A percentile compares a stretch with the other conserved stretches of the same genome.
Evolutionary conservation across 108 stramenopile genomes (phyloP).

Genomic region (Cyclotella kingstonii): DNA sequence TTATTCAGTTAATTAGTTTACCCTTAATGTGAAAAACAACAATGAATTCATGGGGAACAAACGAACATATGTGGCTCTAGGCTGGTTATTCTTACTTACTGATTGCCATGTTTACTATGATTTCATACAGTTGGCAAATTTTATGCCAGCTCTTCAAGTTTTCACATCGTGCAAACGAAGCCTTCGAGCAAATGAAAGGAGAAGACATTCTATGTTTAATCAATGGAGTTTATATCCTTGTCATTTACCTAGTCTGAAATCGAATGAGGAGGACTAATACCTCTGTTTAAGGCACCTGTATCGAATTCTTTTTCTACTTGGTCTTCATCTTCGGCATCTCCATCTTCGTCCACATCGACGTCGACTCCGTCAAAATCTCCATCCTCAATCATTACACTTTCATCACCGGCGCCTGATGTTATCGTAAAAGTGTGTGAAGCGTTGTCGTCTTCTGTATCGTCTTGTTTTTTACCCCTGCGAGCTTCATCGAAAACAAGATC

Average conservation of each 20-base stretch:
- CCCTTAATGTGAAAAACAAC: no score
- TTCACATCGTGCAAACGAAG: no score
- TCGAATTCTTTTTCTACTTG: slow-evolving; percentile 38
- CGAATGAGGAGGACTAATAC: slow-evolving; percentile 2
- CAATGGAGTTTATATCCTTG: no score
- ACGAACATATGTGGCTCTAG: no score
- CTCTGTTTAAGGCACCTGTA: slow-evolving; percentile 23
- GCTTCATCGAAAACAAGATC: slow-evolving; percentile 43
- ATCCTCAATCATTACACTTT: slow-evolving; percentile 29
- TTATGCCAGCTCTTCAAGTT: no score
- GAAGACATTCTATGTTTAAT: no score
- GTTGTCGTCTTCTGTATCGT: slow-evolving; percentile 20
- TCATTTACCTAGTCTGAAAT: not conserved
- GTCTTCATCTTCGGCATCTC: slow-evolving; percentile 26
- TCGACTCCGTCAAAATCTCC: slow-evolving; percentile 10
- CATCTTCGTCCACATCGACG: slow-evolving; percentile 10
- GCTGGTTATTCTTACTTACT: no score
- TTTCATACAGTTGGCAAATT: no score
- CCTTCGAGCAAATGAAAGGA: no score
- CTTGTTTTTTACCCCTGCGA: slow-evolving; percentile 26
- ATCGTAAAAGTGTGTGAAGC: not conserved
- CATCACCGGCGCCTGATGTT: slow-evolving; percentile 12
- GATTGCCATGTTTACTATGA: no score
- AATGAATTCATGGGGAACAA: no score
- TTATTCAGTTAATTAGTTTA: no score